A percentile compares a stretch with the other conserved stretches of the same genome.
Evolutionary conservation across 2,329 filamentous ascomycete genomes (phyloP).

Genomic region (Cephalotrichum gorgonifer): DNA sequence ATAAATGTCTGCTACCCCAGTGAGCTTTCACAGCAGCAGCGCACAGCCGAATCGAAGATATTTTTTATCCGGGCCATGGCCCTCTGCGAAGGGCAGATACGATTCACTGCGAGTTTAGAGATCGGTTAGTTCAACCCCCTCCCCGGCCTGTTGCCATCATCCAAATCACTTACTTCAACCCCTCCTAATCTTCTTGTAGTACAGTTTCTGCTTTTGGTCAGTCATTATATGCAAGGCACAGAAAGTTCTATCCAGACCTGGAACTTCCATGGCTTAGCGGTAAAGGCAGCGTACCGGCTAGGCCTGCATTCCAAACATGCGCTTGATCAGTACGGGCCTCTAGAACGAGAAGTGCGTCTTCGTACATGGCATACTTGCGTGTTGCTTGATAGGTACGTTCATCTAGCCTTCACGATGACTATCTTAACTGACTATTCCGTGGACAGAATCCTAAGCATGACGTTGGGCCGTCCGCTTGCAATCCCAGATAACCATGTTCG

Average conservation of each 20-base stretch:
- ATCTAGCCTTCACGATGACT: neutral
- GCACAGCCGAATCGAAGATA: slow-evolving; percentile 28
- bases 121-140: slow-evolving; percentile 9
- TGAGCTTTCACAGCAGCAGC: slow-evolving; percentile 19
- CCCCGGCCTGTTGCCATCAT: neutral
- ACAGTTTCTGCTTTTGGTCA: slow-evolving; percentile 19
- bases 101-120: slow-evolving; percentile 31
- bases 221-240: slow-evolving; percentile 22
- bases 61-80: slow-evolving; percentile 32
- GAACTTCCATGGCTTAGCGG: slow-evolving; percentile 18
- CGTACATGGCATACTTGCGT: slow-evolving; percentile 4
- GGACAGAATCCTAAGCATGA: slow-evolving; percentile 3
- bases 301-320: slow-evolving; percentile 15
- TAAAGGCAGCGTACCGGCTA: slow-evolving; percentile 21
- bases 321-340: neutral
- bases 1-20: slow-evolving; percentile 18
- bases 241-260: slow-evolving; percentile 21
- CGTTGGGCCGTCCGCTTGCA: slow-evolving; percentile 2
- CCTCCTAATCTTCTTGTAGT: slow-evolving; percentile 11
- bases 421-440: neutral
- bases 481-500: slow-evolving; percentile 3
- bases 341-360: slow-evolving; percentile 3
- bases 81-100: slow-evolving; percentile 29
- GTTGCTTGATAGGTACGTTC: slow-evolving; percentile 3
- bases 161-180: neutral